Conservation (phyloP, 805 yeast species). For the Yarrowia yakushimensis region DNA sequence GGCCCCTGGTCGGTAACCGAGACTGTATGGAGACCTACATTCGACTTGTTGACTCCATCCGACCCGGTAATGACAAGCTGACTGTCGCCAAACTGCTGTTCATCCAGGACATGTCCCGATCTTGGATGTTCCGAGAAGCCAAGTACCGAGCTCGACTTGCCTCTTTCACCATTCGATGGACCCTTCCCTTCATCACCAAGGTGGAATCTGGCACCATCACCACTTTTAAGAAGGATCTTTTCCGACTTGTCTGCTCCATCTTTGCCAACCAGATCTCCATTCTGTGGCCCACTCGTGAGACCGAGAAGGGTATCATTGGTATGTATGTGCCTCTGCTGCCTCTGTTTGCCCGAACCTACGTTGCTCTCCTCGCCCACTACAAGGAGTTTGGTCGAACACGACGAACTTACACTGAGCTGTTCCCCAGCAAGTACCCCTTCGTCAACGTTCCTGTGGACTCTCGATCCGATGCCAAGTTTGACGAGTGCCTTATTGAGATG, state of each 20-base stretch:
- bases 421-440: conserved; percentile 68
- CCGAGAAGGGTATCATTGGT: conserved; percentile 32
- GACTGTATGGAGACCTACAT: conserved; percentile 23
- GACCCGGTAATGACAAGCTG: conserved; percentile 55
- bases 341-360: conserved; percentile 34
- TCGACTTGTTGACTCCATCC: conserved; percentile 47
- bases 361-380: conserved; percentile 31
- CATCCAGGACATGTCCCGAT: conserved; percentile 43
- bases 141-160: conserved; percentile 33
- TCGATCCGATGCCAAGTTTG: conserved; percentile 60
- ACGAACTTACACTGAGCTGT: conserved; percentile 53
- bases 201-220: conserved; percentile 29
- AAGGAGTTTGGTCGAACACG: conserved; percentile 53
- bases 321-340: conserved; percentile 37
- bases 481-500: conserved; percentile 69
- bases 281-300: conserved; percentile 35
- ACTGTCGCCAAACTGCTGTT: conserved; percentile 58
- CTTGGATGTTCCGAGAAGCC: conserved; percentile 32
- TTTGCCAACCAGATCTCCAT: conserved; percentile 34
- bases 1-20: conserved; percentile 11
- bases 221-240: conserved; percentile 31
- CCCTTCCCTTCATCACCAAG: conserved; percentile 32
- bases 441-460: conserved; percentile 66
- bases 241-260: conserved; percentile 34
- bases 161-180: conserved; percentile 34